Percentiles rank a stretch among this genome's conserved stretches.
These are phyloP conservation scores for Fraxinus excelsior DNA, from an alignment of 257 asterid species.

Conservation along the genomic window DNA sequence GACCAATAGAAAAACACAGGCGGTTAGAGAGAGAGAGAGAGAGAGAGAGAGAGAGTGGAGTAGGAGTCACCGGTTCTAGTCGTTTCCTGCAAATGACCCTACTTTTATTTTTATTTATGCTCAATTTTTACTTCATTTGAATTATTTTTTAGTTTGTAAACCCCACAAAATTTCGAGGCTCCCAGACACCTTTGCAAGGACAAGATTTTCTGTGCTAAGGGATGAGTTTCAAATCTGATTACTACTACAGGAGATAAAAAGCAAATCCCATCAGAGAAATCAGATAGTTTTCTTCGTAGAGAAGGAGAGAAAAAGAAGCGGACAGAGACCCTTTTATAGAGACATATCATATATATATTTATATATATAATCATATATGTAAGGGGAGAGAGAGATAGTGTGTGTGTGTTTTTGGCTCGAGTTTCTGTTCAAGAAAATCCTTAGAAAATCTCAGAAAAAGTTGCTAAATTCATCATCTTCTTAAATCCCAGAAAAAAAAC, in stretches of 20 bases:
- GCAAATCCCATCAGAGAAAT: conserved; percentile 41
- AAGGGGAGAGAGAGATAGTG: too few relatives aligned
- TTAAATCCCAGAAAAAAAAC: background rate
- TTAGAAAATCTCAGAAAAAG: background rate
- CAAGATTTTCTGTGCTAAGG: conserved; percentile 50
- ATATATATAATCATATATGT: too few relatives aligned
- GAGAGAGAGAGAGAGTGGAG: conserved; percentile 38
- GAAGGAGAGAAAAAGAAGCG: conserved; percentile 42
- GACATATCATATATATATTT: too few relatives aligned
- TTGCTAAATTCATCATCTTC: background rate
- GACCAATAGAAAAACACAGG: conserved; percentile 56
- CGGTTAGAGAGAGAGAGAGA: conserved; percentile 44
- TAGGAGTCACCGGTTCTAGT: conserved; percentile 55
- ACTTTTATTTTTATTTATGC: background rate
- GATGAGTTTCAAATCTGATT: conserved; percentile 33
- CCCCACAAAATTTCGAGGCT: conserved; percentile 51
- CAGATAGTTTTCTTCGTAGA: conserved; percentile 50
- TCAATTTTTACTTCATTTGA: too few relatives aligned
- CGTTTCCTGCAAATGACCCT: conserved; percentile 45
- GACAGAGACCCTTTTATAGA: conserved; percentile 32
- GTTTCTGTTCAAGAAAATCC: conserved; percentile 26
- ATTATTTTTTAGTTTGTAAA: conserved; percentile 23
- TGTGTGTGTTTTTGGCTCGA: conserved; percentile 14
- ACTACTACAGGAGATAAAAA: conserved; percentile 21
- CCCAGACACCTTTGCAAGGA: conserved; percentile 49